Evolutionary conservation across 148 eudicot species (phyloP).

Genomic region (Oxyria digyna): DNA sequence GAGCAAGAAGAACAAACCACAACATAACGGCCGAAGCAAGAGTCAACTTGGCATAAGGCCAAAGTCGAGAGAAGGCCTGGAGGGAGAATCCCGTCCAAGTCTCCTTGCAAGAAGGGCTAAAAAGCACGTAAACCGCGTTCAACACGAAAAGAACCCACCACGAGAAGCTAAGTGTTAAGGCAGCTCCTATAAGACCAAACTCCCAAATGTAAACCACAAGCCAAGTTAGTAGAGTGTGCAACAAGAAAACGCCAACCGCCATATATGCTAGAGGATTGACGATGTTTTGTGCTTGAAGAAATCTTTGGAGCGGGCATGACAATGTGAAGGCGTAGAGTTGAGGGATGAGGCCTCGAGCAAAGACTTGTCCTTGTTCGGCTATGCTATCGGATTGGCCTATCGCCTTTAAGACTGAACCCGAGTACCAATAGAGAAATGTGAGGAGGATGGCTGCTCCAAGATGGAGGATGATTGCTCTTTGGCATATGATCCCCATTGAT

Average conservation of each 20-base stretch:
- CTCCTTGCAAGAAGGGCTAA: conserved; percentile 17
- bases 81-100: conserved; percentile 27
- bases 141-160: conserved; percentile 27
- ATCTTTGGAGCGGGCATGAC: conserved; percentile 24
- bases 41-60: conserved; percentile 24
- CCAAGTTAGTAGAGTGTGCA: conserved; percentile 19
- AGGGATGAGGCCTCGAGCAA: conserved; percentile 20
- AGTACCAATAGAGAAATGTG: conserved; percentile 19
- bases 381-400: conserved; percentile 18
- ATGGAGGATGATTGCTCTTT: conserved; percentile 20
- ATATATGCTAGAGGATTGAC: conserved; percentile 25
- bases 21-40: conserved; percentile 27
- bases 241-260: conserved; percentile 14
- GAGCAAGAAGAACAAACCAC: conserved; percentile 8
- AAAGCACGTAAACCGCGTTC: conserved; percentile 16
- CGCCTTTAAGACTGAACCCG: conserved; percentile 12
- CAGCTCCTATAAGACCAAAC: conserved; percentile 25
- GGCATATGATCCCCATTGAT: conserved; percentile 23
- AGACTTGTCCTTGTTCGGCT: conserved; percentile 14
- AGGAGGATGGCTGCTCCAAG: conserved; percentile 15
- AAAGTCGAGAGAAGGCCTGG: conserved; percentile 20
- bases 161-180: conserved; percentile 23
- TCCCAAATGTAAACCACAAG: conserved; percentile 14
- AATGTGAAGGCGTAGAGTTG: conserved; percentile 25
- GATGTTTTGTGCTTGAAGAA: conserved; percentile 31